phyloP scores from a whole-genome alignment of 208 protist species.

The Phytomonas sp. region DNA sequence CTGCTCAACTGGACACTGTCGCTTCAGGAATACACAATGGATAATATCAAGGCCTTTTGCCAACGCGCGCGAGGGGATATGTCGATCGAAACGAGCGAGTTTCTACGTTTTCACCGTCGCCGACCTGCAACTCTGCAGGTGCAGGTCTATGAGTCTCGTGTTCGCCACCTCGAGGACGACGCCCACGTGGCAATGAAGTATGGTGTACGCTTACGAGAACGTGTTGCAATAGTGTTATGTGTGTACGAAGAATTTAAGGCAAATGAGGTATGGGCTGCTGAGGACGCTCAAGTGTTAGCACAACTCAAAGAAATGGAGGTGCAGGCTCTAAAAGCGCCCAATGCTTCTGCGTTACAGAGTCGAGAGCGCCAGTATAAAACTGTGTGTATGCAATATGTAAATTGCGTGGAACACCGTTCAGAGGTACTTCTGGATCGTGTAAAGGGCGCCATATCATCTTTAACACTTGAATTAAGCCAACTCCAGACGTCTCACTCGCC shows the following conservation, averaged over 20 bases:
- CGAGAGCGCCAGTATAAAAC: constrained; percentile 40
- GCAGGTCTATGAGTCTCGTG: constrained; percentile 61
- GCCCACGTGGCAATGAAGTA: constrained; percentile 41
- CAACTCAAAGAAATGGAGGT: constrained; percentile 29
- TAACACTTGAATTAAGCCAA: constrained; percentile 4
- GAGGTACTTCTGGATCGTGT: constrained; percentile 2
- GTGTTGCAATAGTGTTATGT: constrained; percentile 14
- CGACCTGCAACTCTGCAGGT: constrained; percentile 73
- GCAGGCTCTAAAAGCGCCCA: constrained; percentile 33
- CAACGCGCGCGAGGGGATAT: constrained; percentile 1
- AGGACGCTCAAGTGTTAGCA: constrained; percentile 27
- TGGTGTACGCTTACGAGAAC: constrained; percentile 42
- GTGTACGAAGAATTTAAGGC: constrained; percentile 25
- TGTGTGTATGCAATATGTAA: constrained; percentile 31
- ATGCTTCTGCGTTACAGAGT: constrained; percentile 32
- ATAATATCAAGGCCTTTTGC: constrained; percentile 9
- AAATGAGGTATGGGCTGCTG: constrained; percentile 19
- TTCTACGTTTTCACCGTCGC: constrained; percentile 68
- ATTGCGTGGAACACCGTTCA: constrained; percentile 24
- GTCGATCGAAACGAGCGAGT: constrained; percentile 22
- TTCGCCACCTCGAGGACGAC: constrained; percentile 62
- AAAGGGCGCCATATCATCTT: constrained; percentile 4
- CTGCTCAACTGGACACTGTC: constrained; percentile 42
- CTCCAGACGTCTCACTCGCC: background rate
- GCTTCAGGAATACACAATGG: constrained; percentile 20